Base-by-base conservation (phyloP, 768 basidiomycete genomes). In the Hirschioporus abietinus region DNA sequence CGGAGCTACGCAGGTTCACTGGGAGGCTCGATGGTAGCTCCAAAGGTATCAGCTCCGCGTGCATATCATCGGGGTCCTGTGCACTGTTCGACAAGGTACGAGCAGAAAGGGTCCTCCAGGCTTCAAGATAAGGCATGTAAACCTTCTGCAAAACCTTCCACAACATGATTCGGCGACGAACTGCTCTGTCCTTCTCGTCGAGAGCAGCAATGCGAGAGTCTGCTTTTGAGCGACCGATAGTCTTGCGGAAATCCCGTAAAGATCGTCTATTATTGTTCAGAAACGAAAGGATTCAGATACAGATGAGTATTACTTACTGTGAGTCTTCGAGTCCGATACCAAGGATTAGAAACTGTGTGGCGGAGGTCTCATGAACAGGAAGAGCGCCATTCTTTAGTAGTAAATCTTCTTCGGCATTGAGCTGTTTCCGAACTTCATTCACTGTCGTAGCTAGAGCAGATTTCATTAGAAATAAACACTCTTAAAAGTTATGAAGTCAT, bases 11-110 rank as follows among this genome's bases (percentile, higher is more conserved):
- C 12, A 12, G 1, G 30, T 25, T 7, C 62, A n/a, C 23, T 4
- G 62, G 1, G n/a, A 75, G 67, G 0, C 68, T 63, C 4, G 74
- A 74, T 0, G 75, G 74, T 3, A 75, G 68, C 26, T 69, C 64
- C 1, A 75, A 63, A 20, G 27, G 25, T 10, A 26, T n/a, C 8
- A 27, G 26, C n/a, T 63, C 60, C 1, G 67, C 10, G 6, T 12
- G n/a, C 26, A 30, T 3, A 17, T 25, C 18, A 18, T 52, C 24
- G 20, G 7, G 4, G 9, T 57, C 42, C 20, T n/a, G n/a, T n/a
- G 42, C 18, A 23, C 58, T 36, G 6, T 1, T 18, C 2, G 30
- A 34, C 1, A 59, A 61, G 20, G 66, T 58, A 6, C 26, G 3
- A 4, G 60, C 5, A 8, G 30, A 34, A 5, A 8, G 9, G 24